phyloP scores from a whole-genome alignment of 2,329 filamentous ascomycete species.

The Aspergillus ochraceoroseus region DNA sequence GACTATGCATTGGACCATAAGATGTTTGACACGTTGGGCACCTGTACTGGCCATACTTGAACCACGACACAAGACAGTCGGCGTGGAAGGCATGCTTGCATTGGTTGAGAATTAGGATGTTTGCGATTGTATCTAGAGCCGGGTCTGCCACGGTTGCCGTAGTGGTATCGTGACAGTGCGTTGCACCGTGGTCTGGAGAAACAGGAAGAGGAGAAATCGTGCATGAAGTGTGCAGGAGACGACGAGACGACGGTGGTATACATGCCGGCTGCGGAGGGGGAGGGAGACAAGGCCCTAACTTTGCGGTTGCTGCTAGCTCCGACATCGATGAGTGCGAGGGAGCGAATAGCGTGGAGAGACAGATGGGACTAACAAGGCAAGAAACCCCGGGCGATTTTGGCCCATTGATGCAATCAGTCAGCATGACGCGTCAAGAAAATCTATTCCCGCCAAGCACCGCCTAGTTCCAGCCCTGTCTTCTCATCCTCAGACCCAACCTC shows the following conservation, averaged over 20 bases:
- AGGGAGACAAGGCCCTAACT: not conserved
- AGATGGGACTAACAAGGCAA: constrained; percentile 25
- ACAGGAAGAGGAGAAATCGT: not conserved
- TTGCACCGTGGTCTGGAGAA: too few species aligned
- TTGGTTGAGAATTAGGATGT: constrained; percentile 24
- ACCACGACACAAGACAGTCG: constrained; percentile 29
- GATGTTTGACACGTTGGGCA: constrained; percentile 31
- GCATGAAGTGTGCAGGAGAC: not conserved
- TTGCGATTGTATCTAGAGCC: not conserved
- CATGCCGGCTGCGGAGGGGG: constrained; percentile 4
- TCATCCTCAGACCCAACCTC: too few species aligned
- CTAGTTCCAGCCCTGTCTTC: constrained; percentile 22
- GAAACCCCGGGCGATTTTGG: too few species aligned
- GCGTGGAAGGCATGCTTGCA: constrained; percentile 32
- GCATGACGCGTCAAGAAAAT: not conserved
- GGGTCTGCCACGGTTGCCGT: too few species aligned
- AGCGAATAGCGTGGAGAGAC: constrained; percentile 26
- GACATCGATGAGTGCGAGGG: constrained; percentile 2
- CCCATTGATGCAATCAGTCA: too few species aligned
- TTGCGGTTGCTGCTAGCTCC: constrained; percentile 1
- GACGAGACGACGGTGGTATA: not conserved
- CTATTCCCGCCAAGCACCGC: constrained; percentile 14
- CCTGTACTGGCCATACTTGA: constrained; percentile 27
- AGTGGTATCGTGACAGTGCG: too few species aligned
- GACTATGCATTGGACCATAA: too few species aligned